Evolutionary conservation across 2,329 filamentous ascomycete species (phyloP), one percentile per base, ranked within the genome.

Genomic region (Botryotinia narcissicola): DNA sequence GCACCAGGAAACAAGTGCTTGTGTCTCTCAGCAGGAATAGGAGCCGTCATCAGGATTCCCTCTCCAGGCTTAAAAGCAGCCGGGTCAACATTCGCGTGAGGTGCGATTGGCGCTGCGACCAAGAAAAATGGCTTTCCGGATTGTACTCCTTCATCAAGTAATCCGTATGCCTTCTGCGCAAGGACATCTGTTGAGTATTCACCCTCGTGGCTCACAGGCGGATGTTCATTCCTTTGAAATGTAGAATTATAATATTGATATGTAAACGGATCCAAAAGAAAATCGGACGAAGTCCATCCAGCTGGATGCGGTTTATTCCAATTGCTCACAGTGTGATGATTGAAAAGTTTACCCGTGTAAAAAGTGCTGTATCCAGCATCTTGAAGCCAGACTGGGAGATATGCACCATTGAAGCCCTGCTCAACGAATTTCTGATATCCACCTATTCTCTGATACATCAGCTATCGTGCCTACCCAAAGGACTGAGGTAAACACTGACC

Each of bases 261-360:
- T 0, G 91, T 93, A 76, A 85, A 87, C 0, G 91, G 90, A 75
- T 93, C 90, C 1, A 92, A 82, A 1, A 92, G 82, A 75, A 91
- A 87, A 74, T 87, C 86, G 9, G 86, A 88, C 12, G 84, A 85
- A 82, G 85, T 0, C 90, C 88, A 93, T 0, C 90, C 90, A 0
- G 84, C 84, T 0, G 87, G 84, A 60, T 84, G 85, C 0, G 90
- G 90, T 0, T 83, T 83, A 78, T 91, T 82, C 78, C 92, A 93
- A 74, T 91, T 93, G 0, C 84, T 78, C 2, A 87, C 83, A 0
- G 83, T 87, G 70, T 92, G 90, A 0, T 86, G 84, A 76, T 93
- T 93, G 82, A 91, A 91, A 87, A 6, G 84, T 82, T 94, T 93
- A n/a, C 90, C 92, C 0, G 88, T 88, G 77, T 93, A 93, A 78